Conservation (phyloP, 2,329 filamentous ascomycete genomes). For the Xylaria sp. region DNA sequence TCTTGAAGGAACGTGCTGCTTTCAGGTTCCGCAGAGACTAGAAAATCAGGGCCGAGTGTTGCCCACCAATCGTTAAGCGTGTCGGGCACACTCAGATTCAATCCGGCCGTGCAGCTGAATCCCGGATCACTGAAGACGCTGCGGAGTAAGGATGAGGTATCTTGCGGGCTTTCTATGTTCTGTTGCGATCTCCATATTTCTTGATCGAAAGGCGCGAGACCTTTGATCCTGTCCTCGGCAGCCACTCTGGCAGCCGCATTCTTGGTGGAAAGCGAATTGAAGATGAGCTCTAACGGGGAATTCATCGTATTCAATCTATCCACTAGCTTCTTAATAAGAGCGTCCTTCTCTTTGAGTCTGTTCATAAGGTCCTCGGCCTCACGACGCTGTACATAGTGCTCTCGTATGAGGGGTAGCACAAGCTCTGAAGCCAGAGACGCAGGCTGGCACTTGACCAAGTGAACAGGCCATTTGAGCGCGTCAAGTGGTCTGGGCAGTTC, state of each 20-base stretch:
- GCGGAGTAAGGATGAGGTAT: constrained; percentile 52
- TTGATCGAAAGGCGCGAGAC: constrained; percentile 60
- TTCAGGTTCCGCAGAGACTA: constrained; percentile 38
- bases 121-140: constrained; percentile 54
- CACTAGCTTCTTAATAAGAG: constrained; percentile 59
- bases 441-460: constrained; percentile 59
- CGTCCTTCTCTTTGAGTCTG: constrained; percentile 61
- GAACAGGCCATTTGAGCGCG: constrained; percentile 72
- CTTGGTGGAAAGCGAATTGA: constrained; percentile 60
- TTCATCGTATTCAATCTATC: constrained; percentile 65
- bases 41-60: constrained; percentile 49
- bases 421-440: constrained; percentile 59
- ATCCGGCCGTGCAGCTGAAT: constrained; percentile 46
- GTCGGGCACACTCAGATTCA: constrained; percentile 49
- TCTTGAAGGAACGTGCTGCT: constrained; percentile 28
- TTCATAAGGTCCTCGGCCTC: constrained; percentile 57
- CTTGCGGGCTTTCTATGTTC: constrained; percentile 43
- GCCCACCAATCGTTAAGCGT: constrained; percentile 62
- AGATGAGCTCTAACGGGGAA: constrained; percentile 63
- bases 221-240: constrained; percentile 61
- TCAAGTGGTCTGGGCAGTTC: constrained; percentile 70
- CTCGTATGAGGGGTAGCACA: constrained; percentile 62
- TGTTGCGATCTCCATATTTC: constrained; percentile 51
- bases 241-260: constrained; percentile 56
- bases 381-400: constrained; percentile 53